phyloP scores from a whole-genome alignment of 1,139 yeast genomes.

The Sugiyamaella sp. region DNA sequence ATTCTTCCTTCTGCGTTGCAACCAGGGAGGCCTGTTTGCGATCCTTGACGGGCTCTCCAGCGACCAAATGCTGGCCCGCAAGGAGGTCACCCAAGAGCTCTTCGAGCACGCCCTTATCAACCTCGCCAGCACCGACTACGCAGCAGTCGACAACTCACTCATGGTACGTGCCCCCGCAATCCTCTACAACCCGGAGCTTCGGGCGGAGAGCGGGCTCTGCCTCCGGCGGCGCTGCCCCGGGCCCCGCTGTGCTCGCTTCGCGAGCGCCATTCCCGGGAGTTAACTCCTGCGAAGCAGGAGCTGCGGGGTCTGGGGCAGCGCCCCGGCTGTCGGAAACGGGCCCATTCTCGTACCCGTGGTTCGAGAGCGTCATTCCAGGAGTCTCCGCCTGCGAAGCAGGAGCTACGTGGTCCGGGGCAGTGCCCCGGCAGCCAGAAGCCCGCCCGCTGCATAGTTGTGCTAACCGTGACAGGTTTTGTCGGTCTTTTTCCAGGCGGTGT shows the following conservation, averaged over 20 bases:
- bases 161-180: constrained; percentile 9
- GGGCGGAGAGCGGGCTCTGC: too few species aligned
- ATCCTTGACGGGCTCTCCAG: constrained; percentile 32
- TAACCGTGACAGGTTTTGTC: constrained; percentile 30
- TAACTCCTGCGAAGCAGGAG: too few species aligned
- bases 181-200: too few species aligned
- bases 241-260: too few species aligned
- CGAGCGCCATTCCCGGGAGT: too few species aligned
- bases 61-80: constrained; percentile 35
- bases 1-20: constrained; percentile 43
- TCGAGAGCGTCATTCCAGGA: too few species aligned
- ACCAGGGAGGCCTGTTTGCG: constrained; percentile 35
- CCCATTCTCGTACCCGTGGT: too few species aligned
- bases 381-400: background rate
- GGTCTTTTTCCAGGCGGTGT: constrained; percentile 38
- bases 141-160: constrained; percentile 35
- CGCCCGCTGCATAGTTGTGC: background rate
- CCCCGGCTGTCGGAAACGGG: too few species aligned
- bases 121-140: constrained; percentile 29
- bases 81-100: constrained; percentile 34
- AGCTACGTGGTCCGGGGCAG: background rate
- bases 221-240: too few species aligned
- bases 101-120: constrained; percentile 36
- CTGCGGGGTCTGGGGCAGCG: too few species aligned
- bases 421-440: background rate